Percentiles rank a stretch among this genome's conserved stretches.
These are phyloP conservation scores for Tuber calosporum DNA, from an alignment of 495 filamentous ascomycete species.

Conservation along the genomic window DNA sequence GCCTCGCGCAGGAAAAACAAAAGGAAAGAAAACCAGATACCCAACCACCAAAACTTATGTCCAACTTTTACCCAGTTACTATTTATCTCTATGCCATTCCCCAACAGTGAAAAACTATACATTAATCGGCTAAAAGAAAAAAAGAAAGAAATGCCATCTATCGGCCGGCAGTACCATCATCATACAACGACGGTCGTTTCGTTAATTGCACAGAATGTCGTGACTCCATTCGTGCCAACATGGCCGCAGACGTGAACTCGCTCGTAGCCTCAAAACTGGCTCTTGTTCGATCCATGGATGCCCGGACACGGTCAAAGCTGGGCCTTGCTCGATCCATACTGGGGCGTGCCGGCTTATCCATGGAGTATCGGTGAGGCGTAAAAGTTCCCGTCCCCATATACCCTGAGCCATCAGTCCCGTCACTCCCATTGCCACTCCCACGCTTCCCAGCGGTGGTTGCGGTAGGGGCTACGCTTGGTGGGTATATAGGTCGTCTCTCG, in stretches of 20 bases:
- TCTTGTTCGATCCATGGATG: constrained; percentile 65
- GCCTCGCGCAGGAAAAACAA: constrained; percentile 24
- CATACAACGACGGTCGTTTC: constrained; percentile 27
- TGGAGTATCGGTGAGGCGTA: constrained; percentile 55
- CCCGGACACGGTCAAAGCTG: constrained; percentile 69
- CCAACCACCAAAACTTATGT: constrained; percentile 26
- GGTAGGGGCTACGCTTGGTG: constrained; percentile 70
- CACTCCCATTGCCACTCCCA: constrained; percentile 76
- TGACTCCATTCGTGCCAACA: constrained; percentile 73
- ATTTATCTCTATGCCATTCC: constrained; percentile 28
- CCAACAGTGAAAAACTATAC: constrained; percentile 29
- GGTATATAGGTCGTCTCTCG: constrained; percentile 81
- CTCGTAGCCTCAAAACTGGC: constrained; percentile 76
- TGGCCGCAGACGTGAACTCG: constrained; percentile 82
- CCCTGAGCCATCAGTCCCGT: constrained; percentile 84
- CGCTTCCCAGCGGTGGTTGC: constrained; percentile 72
- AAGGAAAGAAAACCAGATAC: constrained; percentile 19
- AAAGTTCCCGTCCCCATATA: constrained; percentile 46
- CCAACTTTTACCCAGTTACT: constrained; percentile 28
- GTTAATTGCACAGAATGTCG: constrained; percentile 20
- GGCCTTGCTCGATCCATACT: constrained; percentile 53
- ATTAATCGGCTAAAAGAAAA: constrained; percentile 20
- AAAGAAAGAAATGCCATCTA: constrained; percentile 3
- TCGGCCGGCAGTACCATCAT: constrained; percentile 19
- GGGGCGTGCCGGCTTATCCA: constrained; percentile 45